These are phyloP conservation scores for Nicotiana tomentosiformis DNA, from an alignment of 257 asterid species.

Conservation along the genomic window DNA sequence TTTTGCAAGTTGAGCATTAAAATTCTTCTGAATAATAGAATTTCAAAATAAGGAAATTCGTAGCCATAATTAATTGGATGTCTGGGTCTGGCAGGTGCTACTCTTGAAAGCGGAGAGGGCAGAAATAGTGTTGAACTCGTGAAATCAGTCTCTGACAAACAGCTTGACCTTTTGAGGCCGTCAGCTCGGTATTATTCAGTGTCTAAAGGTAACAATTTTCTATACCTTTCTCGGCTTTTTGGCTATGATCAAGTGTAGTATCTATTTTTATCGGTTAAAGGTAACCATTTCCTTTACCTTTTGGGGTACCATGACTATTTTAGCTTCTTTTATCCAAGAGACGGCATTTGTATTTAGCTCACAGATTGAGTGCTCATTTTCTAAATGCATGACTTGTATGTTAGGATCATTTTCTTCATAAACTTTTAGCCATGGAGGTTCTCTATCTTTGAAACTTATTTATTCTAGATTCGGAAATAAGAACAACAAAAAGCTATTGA, in stretches of 20 bases:
- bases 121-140: slow-evolving; percentile 71
- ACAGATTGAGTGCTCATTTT: background rate
- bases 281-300: slow-evolving; percentile 32
- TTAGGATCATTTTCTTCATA: background rate
- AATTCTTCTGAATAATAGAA: background rate
- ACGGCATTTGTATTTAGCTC: background rate
- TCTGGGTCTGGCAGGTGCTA: slow-evolving; percentile 69
- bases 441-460: background rate
- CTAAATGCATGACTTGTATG: background rate
- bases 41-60: slow-evolving; percentile 1
- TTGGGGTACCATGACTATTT: background rate
- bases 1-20: background rate
- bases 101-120: slow-evolving; percentile 65
- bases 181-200: slow-evolving; percentile 79
- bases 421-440: background rate
- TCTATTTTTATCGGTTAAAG: slow-evolving; percentile 29
- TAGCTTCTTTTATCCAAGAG: background rate
- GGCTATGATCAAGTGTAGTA: too few species aligned
- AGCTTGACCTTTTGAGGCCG: slow-evolving; percentile 94
- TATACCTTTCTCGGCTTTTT: too few species aligned
- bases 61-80: slow-evolving; percentile 31
- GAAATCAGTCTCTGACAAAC: slow-evolving; percentile 80
- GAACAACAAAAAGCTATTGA: background rate
- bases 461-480: background rate
- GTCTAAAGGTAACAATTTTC: slow-evolving; percentile 61